Evolutionary conservation across 1,284 basidiomycete species (phyloP), one percentile per base, ranked within the genome.

Genomic region (Ganoderma lingzhi): DNA sequence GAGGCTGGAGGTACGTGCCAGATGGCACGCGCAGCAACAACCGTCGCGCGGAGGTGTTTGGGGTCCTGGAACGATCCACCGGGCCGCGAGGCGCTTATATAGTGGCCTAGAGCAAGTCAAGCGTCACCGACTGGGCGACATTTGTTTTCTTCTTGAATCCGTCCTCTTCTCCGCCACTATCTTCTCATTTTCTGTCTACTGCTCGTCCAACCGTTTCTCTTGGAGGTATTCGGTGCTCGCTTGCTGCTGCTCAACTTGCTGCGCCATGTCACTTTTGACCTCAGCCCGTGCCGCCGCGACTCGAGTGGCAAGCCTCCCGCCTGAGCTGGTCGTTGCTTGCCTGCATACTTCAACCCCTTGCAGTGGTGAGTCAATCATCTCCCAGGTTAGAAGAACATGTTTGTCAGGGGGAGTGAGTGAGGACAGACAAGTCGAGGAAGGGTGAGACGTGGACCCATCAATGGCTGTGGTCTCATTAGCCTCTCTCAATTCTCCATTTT

Each of bases 291-390:
- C 64, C 37, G 70, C 68, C 37, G 70, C 68, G 17, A 59, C 41
- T 35, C 51, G 70, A 19, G n/a, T 63, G 2, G 65, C 63, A 15
- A 64, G n/a, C 37, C 45, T 73, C 37, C 72, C 72, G 28, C 65
- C 64, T 0, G 76, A 77, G 48, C 60, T 77, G 41, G 39, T 74
- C 48, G 64, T 69, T 19, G 72, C 72, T 55, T 75, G 73, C 30
- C 68, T 77, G 17, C 76, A 77, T 32, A 74, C 73, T 0, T 72
- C 75, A n/a, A 55, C 64, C 3, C 66, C 72, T 3, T 23, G 23
- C 17, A 12, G 23, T 61, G 59, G 59, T 61, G 37, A 61, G 59
- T 59, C 19, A 35, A 19, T 14, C 0, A 15, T 58, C 14, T 55
- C 32, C 0, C 12, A 15, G 3, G 51, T n/a, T 30, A 9, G 10